Base-by-base conservation (phyloP, 345 rosid species). In the Linum usitatissimum region DNA sequence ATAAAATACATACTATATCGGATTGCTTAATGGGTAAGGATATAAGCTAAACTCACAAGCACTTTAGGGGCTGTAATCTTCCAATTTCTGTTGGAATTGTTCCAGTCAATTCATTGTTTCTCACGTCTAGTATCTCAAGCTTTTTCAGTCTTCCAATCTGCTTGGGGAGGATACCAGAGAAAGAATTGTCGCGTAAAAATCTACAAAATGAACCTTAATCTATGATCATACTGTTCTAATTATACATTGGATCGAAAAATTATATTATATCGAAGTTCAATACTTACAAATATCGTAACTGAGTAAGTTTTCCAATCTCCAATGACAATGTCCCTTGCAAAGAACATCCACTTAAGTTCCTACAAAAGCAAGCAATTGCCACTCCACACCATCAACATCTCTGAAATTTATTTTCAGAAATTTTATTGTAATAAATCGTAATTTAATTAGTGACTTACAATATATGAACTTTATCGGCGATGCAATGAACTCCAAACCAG, bases 401-500 rank as follows among this genome's bases (percentile, higher is more conserved):
- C 59, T 53, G 10, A 28, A 19, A 55, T 40, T 40, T 45, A 10
- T 45, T 45, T 45, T 6, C 17, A 45, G 4, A 45, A 23, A 23
- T 23, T 13, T 45, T 10, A 45, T 53, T n/a, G 20, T 51, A 49
- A 60, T 45, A 60, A 55, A 66, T 30, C n/a, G 19, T 59, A 36
- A 58, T 0, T 23, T 23, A 53, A 19, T 1, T 6, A 64, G 59
- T 10, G 19, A 84, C 97, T 83, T 83, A 93, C 99, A 93, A 75
- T 71, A 70, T 79, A n/a, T 79, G 78, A 70, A 90, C 99, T 76
- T 81, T 70, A 66, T 80, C 79, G 48, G 78, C 77, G 53, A 73
- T 83, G 71, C 99, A 93, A 5, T 73, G 79, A 55, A 93, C 80
- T 30, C 96, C 91, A 17, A 70, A 76, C 99, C 99, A 93, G 64